Evolutionary conservation across 768 basidiomycete species (phyloP).

Genomic region (Gymnopilus junonius): DNA sequence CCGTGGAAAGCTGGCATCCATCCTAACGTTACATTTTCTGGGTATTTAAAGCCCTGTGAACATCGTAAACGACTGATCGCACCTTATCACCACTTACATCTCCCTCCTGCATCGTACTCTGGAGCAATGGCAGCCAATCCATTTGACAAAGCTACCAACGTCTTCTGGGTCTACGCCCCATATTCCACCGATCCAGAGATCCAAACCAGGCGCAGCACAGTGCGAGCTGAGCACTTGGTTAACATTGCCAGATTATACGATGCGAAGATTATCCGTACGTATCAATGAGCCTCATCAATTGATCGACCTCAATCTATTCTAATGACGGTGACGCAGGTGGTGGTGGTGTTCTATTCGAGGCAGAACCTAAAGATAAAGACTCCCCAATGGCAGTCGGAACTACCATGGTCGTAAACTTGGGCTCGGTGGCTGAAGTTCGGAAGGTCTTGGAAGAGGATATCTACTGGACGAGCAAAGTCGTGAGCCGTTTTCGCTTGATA

Average conservation of each 20-base stretch:
- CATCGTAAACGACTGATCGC: not conserved
- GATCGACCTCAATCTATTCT: not conserved
- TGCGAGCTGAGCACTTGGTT: not conserved
- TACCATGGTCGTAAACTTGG: not conserved
- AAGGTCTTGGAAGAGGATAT: not conserved
- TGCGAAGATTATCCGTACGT: not conserved
- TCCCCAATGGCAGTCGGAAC: not conserved
- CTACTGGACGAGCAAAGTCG: not conserved
- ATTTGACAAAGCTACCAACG: not conserved
- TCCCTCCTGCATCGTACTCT: not conserved
- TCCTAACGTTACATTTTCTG: not conserved
- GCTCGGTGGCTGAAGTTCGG: not conserved
- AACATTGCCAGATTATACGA: not conserved
- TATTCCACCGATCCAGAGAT: not conserved
- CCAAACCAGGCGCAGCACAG: not conserved
- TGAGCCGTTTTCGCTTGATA: not conserved
- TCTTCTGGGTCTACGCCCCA: not conserved
- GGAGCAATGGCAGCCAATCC: not conserved
- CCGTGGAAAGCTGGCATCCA: too few species aligned
- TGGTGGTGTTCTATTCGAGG: not conserved
- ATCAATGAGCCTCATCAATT: too few species aligned
- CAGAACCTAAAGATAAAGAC: not conserved
- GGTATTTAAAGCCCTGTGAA: not conserved
- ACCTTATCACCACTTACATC: not conserved
- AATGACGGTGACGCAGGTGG: not conserved